Percentiles rank a stretch among this genome's conserved stretches.
Conservation (phyloP, 2,329 filamentous ascomycete genomes). For the Epichloe elymi region DNA sequence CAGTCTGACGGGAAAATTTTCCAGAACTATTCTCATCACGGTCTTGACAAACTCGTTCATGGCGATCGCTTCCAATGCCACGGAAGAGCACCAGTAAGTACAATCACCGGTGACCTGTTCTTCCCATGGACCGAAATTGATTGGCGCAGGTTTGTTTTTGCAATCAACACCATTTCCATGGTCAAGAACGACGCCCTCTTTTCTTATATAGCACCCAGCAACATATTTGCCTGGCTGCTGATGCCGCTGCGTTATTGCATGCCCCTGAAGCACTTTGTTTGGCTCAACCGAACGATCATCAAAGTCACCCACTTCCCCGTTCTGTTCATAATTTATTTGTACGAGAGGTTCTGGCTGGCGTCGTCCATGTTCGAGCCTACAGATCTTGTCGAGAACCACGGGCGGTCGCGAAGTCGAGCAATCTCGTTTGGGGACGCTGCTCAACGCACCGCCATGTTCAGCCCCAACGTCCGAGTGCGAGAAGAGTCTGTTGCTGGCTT, state of each 20-base stretch:
- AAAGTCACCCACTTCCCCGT: slow-evolving; percentile 84
- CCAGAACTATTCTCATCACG: slow-evolving; percentile 74
- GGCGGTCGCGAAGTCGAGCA: slow-evolving; percentile 33
- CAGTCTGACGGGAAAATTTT: neutral
- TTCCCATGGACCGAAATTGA: slow-evolving; percentile 5
- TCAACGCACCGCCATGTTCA: slow-evolving; percentile 53
- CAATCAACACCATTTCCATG: slow-evolving; percentile 94
- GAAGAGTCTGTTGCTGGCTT: slow-evolving; percentile 82
- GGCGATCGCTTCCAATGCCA: slow-evolving; percentile 84
- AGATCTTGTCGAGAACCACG: slow-evolving; percentile 66
- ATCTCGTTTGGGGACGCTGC: slow-evolving; percentile 46
- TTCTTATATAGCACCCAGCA: slow-evolving; percentile 83
- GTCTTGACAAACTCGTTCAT: slow-evolving; percentile 97
- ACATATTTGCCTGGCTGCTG: slow-evolving; percentile 80
- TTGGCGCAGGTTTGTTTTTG: slow-evolving; percentile 59
- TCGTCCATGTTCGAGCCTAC: slow-evolving; percentile 67
- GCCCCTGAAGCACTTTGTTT: slow-evolving; percentile 69
- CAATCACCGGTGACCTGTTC: neutral
- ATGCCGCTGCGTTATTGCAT: slow-evolving; percentile 72
- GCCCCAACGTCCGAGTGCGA: slow-evolving; percentile 55
- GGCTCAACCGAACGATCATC: slow-evolving; percentile 79
- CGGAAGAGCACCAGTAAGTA: slow-evolving; percentile 66
- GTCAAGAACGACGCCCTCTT: slow-evolving; percentile 96
- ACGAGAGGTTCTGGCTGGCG: slow-evolving; percentile 70
- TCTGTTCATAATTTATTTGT: slow-evolving; percentile 72